phyloP scores from a whole-genome alignment of 2,329 filamentous ascomycete genomes.

The Fusarium albosuccineum region DNA sequence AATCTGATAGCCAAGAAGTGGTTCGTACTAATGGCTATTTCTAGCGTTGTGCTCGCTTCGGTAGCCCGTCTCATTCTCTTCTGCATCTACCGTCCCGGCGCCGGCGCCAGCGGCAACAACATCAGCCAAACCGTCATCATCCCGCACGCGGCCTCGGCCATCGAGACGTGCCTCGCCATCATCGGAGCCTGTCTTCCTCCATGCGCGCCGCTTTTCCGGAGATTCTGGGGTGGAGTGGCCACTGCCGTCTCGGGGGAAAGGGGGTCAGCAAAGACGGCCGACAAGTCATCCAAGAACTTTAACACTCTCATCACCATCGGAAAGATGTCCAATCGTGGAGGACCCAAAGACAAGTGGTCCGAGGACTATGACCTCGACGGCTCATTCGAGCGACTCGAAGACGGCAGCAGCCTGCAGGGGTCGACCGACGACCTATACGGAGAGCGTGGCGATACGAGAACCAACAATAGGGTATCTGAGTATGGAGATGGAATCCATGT shows the following conservation, averaged over 20 bases:
- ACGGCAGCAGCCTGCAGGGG: conserved; percentile 13
- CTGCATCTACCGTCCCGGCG: conserved; percentile 8
- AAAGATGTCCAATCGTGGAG: not conserved
- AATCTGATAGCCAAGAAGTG: too few species aligned
- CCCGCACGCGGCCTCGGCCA: conserved; percentile 30
- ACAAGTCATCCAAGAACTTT: not conserved
- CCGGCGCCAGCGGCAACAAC: conserved; percentile 6
- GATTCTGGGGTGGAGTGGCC: conserved; percentile 26
- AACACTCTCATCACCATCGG: conserved; percentile 12
- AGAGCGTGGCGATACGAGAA: not conserved
- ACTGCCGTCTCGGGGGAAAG: not conserved
- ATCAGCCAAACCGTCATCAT: conserved; percentile 17
- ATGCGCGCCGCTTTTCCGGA: conserved; percentile 13
- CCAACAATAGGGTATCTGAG: not conserved
- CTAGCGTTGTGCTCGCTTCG: conserved; percentile 22
- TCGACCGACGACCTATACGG: conserved; percentile 3
- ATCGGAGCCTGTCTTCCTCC: conserved; percentile 20
- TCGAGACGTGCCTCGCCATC: conserved; percentile 33
- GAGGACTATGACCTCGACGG: not conserved
- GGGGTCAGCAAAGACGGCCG: not conserved
- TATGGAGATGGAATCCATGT: not conserved
- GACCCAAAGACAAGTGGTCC: not conserved
- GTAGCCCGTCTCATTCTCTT: conserved; percentile 14
- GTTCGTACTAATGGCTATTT: not conserved
- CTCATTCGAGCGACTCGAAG: conserved; percentile 18